These are phyloP conservation scores for Cruciata laevipes DNA, from an alignment of 257 asterid genomes.

Conservation along the genomic window DNA sequence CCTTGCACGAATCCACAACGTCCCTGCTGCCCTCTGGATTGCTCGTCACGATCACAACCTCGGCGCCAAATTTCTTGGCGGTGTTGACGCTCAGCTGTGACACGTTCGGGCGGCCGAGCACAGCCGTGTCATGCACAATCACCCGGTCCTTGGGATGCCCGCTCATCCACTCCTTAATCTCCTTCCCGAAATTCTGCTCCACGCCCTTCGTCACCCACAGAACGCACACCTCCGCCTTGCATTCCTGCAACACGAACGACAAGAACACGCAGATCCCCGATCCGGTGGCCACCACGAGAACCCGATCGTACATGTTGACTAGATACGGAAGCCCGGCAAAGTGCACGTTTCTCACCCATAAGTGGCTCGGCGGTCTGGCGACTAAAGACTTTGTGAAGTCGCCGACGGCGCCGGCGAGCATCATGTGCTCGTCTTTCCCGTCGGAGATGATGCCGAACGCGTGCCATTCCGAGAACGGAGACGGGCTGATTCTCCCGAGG, in stretches of 20 bases:
- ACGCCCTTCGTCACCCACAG: conserved; percentile 71
- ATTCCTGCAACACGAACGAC: conserved; percentile 60
- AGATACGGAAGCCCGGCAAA: conserved; percentile 65
- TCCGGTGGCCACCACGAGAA: conserved; percentile 62
- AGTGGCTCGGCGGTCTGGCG: conserved; percentile 38
- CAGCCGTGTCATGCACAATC: conserved; percentile 56
- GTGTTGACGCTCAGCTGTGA: conserved; percentile 45
- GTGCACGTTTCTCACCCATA: conserved; percentile 66
- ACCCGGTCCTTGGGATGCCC: conserved; percentile 46
- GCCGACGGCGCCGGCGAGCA: conserved; percentile 76
- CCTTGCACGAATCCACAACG: conserved; percentile 54
- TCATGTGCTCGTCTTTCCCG: conserved; percentile 52
- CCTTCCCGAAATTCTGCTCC: conserved; percentile 54
- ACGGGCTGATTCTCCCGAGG: conserved; percentile 64
- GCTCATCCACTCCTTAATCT: conserved; percentile 43
- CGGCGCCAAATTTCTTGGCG: conserved; percentile 48
- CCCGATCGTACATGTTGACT: conserved; percentile 55
- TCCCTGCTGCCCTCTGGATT: conserved; percentile 70
- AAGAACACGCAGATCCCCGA: conserved; percentile 67
- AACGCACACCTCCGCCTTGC: conserved; percentile 43
- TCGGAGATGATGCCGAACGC: conserved; percentile 73
- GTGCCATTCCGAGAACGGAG: conserved; percentile 76
- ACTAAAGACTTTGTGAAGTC: conserved; percentile 61
- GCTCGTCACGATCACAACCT: conserved; percentile 65
- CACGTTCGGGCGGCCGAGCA: conserved; percentile 59